Percentiles rank a stretch among this genome's conserved stretches.
Conservation (phyloP, 805 yeast species). For the Kluyveromyces dobzhanskii region DNA sequence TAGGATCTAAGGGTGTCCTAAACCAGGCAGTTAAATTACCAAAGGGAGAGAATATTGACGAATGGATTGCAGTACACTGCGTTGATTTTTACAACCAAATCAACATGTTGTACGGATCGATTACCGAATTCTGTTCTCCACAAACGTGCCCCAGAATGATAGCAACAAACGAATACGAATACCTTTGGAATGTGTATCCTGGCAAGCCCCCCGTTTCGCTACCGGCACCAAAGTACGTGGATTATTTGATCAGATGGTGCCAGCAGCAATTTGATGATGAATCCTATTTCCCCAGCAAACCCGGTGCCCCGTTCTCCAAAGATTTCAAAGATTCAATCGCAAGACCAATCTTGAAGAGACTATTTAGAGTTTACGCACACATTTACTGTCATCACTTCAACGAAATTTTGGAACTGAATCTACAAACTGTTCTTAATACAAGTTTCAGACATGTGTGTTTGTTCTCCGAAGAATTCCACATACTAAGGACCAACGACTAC, state of each 20-base stretch:
- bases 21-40: constrained; percentile 92
- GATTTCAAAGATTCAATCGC: constrained; percentile 65
- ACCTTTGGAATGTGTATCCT: constrained; percentile 85
- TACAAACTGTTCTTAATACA: constrained; percentile 89
- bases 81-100: constrained; percentile 95
- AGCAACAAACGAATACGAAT: constrained; percentile 95
- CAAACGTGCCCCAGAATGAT: constrained; percentile 93
- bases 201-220: constrained; percentile 70
- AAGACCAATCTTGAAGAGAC: constrained; percentile 79
- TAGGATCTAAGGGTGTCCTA: constrained; percentile 86
- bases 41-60: constrained; percentile 81
- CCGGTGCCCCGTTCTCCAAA: constrained; percentile 86
- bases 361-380: constrained; percentile 93
- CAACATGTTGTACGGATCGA: constrained; percentile 92
- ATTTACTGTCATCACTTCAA: constrained; percentile 97
- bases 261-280: constrained; percentile 91
- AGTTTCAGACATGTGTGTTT: constrained; percentile 89
- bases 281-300: constrained; percentile 77
- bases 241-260: constrained; percentile 89
- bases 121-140: constrained; percentile 95
- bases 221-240: constrained; percentile 93
- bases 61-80: constrained; percentile 97
- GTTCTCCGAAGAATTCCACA: constrained; percentile 74
- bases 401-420: constrained; percentile 83
- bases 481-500: constrained; percentile 71